Percentiles rank a stretch among this genome's conserved stretches.
phyloP scores from a whole-genome alignment of 257 asterid species.

The Solanum infundibuliforme region DNA sequence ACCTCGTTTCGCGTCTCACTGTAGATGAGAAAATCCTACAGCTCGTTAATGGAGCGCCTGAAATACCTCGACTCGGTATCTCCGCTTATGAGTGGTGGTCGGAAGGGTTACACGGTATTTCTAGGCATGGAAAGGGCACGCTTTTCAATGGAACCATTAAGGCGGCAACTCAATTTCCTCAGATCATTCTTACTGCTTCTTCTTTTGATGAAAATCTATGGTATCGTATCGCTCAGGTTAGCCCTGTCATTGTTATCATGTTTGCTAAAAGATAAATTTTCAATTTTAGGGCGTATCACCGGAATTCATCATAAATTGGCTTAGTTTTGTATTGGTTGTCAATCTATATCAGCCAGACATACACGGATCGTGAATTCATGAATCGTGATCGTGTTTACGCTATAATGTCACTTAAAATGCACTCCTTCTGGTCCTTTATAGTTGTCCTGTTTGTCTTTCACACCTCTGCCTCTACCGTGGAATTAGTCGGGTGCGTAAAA shows the following conservation, averaged over 20 bases:
- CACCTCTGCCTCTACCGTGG: neutral
- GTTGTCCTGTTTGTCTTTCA: neutral
- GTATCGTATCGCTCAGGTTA: conserved; percentile 24
- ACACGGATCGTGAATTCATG: neutral
- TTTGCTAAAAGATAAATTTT: neutral
- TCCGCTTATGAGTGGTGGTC: conserved; percentile 83
- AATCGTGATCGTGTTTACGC: neutral
- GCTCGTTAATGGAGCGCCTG: conserved; percentile 44
- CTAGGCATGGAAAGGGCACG: conserved; percentile 43
- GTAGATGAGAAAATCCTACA: conserved; percentile 58
- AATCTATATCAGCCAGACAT: neutral
- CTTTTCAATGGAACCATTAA: conserved; percentile 32
- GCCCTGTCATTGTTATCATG: neutral
- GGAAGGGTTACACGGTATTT: conserved; percentile 64
- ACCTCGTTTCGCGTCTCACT: conserved; percentile 47
- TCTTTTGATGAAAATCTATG: conserved; percentile 23
- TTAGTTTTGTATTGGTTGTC: neutral
- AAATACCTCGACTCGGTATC: conserved; percentile 50
- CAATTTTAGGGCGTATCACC: neutral
- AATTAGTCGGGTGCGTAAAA: no score
- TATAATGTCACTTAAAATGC: no score
- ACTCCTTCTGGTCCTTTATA: neutral
- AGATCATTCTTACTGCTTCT: conserved; percentile 26
- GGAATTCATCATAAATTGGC: neutral
- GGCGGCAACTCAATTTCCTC: conserved; percentile 59